A percentile compares a stretch with the other conserved stretches of the same genome.
Conservation (phyloP, 352 stramenopile genomes). For the Elongisporangium anandrum region DNA sequence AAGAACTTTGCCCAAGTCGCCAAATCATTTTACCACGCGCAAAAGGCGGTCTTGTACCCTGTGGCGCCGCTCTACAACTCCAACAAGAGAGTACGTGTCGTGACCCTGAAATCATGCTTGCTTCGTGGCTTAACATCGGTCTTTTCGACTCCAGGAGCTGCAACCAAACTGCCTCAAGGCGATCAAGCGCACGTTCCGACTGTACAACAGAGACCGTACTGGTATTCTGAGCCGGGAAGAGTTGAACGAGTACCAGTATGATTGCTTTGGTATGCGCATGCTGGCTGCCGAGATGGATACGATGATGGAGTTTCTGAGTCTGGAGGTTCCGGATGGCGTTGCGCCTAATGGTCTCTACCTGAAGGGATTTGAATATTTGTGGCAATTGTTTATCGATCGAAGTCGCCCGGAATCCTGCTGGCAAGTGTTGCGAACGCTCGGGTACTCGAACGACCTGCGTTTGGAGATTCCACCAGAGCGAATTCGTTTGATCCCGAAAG, state of each 20-base stretch:
- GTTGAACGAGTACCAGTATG: conserved; percentile 87
- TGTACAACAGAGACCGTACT: conserved; percentile 81
- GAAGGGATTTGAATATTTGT: conserved; percentile 80
- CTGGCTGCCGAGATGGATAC: conserved; percentile 81
- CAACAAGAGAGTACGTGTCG: conserved; percentile 57
- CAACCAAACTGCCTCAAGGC: conserved; percentile 78
- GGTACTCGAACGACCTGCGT: conserved; percentile 78
- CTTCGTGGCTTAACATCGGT: not conserved
- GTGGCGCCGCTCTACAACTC: conserved; percentile 85
- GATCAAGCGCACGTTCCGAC: conserved; percentile 84
- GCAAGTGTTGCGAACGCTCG: conserved; percentile 77
- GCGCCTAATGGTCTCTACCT: conserved; percentile 61
- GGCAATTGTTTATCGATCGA: conserved; percentile 86
- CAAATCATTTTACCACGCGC: conserved; percentile 84
- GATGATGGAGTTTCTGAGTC: conserved; percentile 78
- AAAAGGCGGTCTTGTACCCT: conserved; percentile 88
- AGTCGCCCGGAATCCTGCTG: conserved; percentile 87
- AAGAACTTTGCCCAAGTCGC: conserved; percentile 87
- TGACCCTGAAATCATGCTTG: not conserved
- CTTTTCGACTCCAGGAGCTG: conserved; percentile 38
- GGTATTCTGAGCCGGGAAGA: conserved; percentile 81
- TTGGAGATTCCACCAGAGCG: conserved; percentile 73
- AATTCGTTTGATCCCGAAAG: conserved; percentile 41
- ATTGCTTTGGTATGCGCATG: conserved; percentile 83
- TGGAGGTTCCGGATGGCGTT: conserved; percentile 59